These are phyloP conservation scores for Sclerospora graminicola DNA, from an alignment of 352 stramenopile genomes.

Conservation along the genomic window DNA sequence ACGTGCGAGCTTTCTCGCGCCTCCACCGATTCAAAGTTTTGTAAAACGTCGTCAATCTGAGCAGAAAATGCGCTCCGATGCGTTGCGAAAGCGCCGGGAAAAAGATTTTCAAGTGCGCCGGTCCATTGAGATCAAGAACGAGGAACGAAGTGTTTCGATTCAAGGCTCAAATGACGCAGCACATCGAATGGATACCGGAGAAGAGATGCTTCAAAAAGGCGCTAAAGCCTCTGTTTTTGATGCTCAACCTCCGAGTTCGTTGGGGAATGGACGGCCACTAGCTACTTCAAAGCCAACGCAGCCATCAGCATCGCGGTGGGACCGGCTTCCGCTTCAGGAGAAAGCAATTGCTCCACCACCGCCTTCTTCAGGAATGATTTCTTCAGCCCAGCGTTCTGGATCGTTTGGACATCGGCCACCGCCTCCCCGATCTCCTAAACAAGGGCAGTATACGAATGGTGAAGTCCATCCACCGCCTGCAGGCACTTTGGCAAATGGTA, in stretches of 20 bases:
- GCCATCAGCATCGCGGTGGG: slow-evolving; percentile 11
- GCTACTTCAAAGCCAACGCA: background rate
- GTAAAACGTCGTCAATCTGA: slow-evolving; percentile 64
- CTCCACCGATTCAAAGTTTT: slow-evolving; percentile 81
- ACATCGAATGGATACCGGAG: slow-evolving; percentile 3
- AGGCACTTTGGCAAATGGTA: slow-evolving; percentile 14
- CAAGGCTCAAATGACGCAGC: slow-evolving; percentile 9
- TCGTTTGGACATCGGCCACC: slow-evolving; percentile 12
- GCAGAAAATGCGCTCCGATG: slow-evolving; percentile 63
- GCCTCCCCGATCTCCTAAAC: slow-evolving; percentile 12
- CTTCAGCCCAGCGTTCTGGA: slow-evolving; percentile 6
- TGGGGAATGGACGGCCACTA: background rate
- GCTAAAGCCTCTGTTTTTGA: background rate
- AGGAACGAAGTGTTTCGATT: slow-evolving; percentile 11
- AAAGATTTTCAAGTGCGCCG: slow-evolving; percentile 63
- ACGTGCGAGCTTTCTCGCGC: slow-evolving; percentile 30
- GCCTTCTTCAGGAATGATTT: slow-evolving; percentile 7
- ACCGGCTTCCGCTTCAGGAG: slow-evolving; percentile 4
- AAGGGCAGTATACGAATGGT: slow-evolving; percentile 8
- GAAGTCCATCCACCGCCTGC: slow-evolving; percentile 11
- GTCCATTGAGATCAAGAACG: slow-evolving; percentile 36
- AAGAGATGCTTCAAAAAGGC: slow-evolving; percentile 13
- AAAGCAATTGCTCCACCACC: slow-evolving; percentile 8
- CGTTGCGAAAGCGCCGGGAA: slow-evolving; percentile 61
- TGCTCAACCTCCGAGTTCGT: slow-evolving; percentile 1